These are phyloP conservation scores for Bryoerythrophyllum caledonicum DNA, from an alignment of 225 moss, liverwort and hornwort genomes.

Conservation along the genomic window DNA sequence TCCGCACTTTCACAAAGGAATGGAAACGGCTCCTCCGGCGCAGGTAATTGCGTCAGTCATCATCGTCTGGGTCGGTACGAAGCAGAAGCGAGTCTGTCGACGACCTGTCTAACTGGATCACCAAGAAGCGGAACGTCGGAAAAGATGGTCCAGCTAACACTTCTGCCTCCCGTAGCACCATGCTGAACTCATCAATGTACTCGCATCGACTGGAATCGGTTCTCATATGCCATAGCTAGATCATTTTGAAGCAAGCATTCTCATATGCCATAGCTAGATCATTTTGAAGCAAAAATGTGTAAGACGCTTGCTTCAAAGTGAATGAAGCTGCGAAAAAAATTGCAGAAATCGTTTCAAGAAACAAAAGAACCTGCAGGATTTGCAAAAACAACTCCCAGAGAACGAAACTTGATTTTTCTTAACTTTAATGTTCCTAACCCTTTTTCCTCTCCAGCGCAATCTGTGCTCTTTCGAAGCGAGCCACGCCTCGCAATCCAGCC, in stretches of 20 bases:
- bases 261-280: background rate
- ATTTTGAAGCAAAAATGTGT: background rate
- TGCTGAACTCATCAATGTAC: background rate
- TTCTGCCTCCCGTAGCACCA: background rate
- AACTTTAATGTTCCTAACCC: no score
- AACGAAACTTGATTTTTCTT: no score
- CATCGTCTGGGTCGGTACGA: background rate
- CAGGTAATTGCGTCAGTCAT: background rate
- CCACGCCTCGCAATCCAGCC: background rate
- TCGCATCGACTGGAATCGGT: background rate
- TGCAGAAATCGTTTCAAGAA: no score
- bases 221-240: background rate
- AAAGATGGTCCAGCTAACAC: background rate
- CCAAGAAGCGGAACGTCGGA: background rate
- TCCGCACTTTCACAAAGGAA: background rate
- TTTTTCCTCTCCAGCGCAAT: background rate
- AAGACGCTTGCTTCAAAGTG: background rate
- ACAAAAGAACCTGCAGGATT: no score
- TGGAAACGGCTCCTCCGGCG: background rate
- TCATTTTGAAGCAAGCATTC: background rate
- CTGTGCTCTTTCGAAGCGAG: background rate
- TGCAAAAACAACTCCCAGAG: no score
- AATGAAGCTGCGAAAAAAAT: background rate
- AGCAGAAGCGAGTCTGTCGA: slow-evolving; percentile 6
- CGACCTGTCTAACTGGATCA: background rate